Conservation (phyloP, 441 rosid species). For the Erodium moschatum region DNA sequence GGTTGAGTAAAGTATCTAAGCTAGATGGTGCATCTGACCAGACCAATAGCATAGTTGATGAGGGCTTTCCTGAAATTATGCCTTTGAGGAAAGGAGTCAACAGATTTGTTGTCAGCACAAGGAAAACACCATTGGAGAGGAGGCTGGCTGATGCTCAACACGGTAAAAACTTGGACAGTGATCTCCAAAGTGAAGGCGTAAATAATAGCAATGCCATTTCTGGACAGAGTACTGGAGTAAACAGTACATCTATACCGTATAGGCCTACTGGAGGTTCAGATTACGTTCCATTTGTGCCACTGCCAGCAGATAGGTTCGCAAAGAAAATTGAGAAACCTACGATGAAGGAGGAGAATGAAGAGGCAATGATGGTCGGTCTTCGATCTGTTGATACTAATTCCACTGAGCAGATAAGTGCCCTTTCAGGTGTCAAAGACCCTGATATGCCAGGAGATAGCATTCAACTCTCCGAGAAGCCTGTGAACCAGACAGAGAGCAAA, state of each 20-base stretch:
- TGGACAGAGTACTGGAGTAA: constrained; percentile 20
- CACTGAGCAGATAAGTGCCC: constrained; percentile 19
- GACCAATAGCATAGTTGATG: constrained; percentile 25
- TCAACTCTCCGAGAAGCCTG: constrained; percentile 22
- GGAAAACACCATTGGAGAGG: constrained; percentile 5
- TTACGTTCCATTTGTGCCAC: constrained; percentile 66
- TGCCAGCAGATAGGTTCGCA: constrained; percentile 65
- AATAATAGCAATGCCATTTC: constrained; percentile 8
- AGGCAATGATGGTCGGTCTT: constrained; percentile 20
- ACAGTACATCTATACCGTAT: constrained; percentile 20
- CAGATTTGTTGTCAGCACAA: neutral
- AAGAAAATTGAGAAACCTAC: constrained; percentile 36
- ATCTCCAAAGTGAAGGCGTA: constrained; percentile 17
- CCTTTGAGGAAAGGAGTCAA: constrained; percentile 3
- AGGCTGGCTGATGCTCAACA: constrained; percentile 35
- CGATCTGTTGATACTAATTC: constrained; percentile 20
- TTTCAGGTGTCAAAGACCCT: constrained; percentile 17
- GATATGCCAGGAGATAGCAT: constrained; percentile 13
- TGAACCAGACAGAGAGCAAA: constrained; percentile 14
- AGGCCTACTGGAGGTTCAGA: constrained; percentile 31
- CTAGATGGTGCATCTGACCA: constrained; percentile 39
- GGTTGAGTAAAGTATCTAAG: constrained; percentile 67
- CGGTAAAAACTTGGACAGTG: constrained; percentile 24
- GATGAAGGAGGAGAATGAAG: constrained; percentile 19
- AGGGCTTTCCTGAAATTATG: constrained; percentile 4